A percentile compares a stretch with the other conserved stretches of the same genome.
Evolutionary conservation across 2,329 filamentous ascomycete species (phyloP).

Genomic region (Exophiala dermatitidis): DNA sequence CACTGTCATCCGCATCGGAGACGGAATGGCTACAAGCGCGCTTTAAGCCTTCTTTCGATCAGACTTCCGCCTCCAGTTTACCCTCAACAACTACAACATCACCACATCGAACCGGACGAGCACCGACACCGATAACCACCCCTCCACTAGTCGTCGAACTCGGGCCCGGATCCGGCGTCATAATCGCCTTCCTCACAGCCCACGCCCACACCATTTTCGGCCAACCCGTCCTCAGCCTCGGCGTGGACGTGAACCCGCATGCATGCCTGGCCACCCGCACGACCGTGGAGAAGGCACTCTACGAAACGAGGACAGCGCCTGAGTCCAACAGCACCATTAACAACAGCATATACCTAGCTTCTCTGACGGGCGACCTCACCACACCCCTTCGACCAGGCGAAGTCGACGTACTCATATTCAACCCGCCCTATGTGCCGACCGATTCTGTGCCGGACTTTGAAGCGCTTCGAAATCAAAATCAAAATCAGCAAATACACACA

Average conservation of each 20-base stretch:
- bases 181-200: constrained; percentile 79
- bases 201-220: constrained; percentile 68
- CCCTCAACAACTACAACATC: not conserved
- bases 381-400: constrained; percentile 50
- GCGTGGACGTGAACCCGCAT: constrained; percentile 76
- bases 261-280: constrained; percentile 68
- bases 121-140: constrained; percentile 27
- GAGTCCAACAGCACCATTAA: too few relatives aligned
- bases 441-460: constrained; percentile 54
- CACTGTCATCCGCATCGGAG: constrained; percentile 66
- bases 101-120: not conserved
- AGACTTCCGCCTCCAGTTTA: not conserved
- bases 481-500: constrained; percentile 35
- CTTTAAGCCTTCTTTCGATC: constrained; percentile 42
- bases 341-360: constrained; percentile 52
- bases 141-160: constrained; percentile 70
- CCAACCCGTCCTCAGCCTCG: constrained; percentile 60
- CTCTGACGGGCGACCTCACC: constrained; percentile 63
- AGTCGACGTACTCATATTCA: constrained; percentile 87
- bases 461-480: not conserved
- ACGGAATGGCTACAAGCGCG: constrained; percentile 58
- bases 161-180: constrained; percentile 84
- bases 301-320: constrained; percentile 28
- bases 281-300: constrained; percentile 55
- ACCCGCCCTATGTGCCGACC: constrained; percentile 93